Conservation (phyloP, 2,329 filamentous ascomycete genomes). For the Fusarium torulosum region DNA sequence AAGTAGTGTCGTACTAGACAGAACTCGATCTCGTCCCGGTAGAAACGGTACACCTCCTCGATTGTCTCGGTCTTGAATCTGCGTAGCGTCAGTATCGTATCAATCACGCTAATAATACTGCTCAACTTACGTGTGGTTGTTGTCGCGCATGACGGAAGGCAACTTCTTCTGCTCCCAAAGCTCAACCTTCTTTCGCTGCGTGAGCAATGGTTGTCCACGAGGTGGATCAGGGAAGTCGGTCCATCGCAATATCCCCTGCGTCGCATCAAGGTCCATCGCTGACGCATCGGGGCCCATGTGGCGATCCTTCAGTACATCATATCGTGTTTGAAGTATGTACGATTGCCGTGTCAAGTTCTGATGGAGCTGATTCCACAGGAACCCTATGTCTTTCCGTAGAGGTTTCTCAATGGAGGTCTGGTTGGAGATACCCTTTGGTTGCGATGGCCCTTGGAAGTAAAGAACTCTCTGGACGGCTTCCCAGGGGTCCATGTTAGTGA, state of each 20-base stretch:
- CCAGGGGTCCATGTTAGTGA: slow-evolving; percentile 68
- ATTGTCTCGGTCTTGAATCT: slow-evolving; percentile 66
- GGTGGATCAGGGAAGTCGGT: slow-evolving; percentile 71
- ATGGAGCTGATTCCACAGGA: slow-evolving; percentile 66
- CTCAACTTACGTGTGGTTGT: slow-evolving; percentile 62
- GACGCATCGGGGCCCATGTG: slow-evolving; percentile 58
- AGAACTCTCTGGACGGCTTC: slow-evolving; percentile 64
- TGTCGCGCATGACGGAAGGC: slow-evolving; percentile 63
- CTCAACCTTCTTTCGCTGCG: slow-evolving; percentile 68
- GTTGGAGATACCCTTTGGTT: slow-evolving; percentile 61
- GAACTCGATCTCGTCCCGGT: slow-evolving; percentile 67
- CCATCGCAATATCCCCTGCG: slow-evolving; percentile 66
- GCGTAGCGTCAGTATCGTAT: slow-evolving; percentile 15
- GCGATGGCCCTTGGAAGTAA: slow-evolving; percentile 64
- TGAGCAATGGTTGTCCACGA: slow-evolving; percentile 59
- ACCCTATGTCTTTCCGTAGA: slow-evolving; percentile 53
- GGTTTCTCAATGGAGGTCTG: slow-evolving; percentile 56
- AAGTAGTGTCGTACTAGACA: slow-evolving; percentile 63
- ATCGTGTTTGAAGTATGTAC: slow-evolving; percentile 67
- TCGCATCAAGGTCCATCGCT: slow-evolving; percentile 57
- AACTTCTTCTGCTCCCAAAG: slow-evolving; percentile 66
- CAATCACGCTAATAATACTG: rapidly evolving
- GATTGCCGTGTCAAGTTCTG: slow-evolving; percentile 68
- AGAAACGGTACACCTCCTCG: slow-evolving; percentile 67
- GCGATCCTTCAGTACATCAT: slow-evolving; percentile 63